Evolutionary conservation across 345 rosid genomes (phyloP), one percentile per base, ranked within the genome.

Genomic region (Trapa bicornis): DNA sequence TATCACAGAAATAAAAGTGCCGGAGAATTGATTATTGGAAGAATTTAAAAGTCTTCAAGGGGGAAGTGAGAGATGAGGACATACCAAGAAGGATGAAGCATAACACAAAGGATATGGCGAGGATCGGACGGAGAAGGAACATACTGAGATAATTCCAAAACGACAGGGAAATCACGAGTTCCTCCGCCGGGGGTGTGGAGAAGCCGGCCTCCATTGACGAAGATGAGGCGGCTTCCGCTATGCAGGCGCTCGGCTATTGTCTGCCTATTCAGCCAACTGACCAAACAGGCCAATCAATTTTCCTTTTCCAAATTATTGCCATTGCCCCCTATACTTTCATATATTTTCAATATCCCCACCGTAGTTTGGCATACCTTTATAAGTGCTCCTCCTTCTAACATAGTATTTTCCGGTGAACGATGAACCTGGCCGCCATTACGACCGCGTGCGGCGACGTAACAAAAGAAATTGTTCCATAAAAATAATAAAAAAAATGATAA

Each of bases 1-100:
- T 4, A 33, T 47, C 36, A 61, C 29, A 47, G 32, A n/a, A 13
- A 17, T 5, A 47, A 7, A 58, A 22, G 11, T 2, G 56, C 29
- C 38, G 29, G n/a, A 47, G 7, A 56, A 37, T 29, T 13, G 41
- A 68, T 33, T 16, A 38, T 1, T 38, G 48, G 48, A 43, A 48
- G 35, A 16, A 69, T 60, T 22, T 10, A n/a, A 3, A 29, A 54
- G 33, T 48, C 38, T 35, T 4, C 15, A 17, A 2, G 37, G 15
- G 50, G 43, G 43, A 39, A 39, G 42, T 0, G 42, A 39, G 42
- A 39, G 42, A 39, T 3, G 6, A 6, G 6, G 43, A 43, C 54
- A 73, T 82, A 87, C 91, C 86, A 7, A 82, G 78, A 56, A 69
- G 33, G 45, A 85, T 81, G 81, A 84, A 83, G 72, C 77, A 76